These are phyloP conservation scores for Excoecaria cochinchinensis DNA, from an alignment of 345 rosid species.

Conservation along the genomic window DNA sequence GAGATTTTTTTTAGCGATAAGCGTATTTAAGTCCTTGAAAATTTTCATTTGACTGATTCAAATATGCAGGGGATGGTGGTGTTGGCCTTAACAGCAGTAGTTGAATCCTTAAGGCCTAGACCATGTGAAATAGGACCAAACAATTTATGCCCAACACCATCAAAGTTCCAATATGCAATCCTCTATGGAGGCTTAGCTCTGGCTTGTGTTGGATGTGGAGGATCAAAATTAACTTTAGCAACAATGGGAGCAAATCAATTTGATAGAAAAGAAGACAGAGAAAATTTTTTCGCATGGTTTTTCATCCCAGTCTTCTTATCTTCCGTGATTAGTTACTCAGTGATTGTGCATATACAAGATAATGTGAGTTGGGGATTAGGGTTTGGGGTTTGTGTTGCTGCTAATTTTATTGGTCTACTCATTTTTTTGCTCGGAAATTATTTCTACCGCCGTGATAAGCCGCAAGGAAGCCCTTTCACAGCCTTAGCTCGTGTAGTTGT, in stretches of 20 bases:
- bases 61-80: slow-evolving; percentile 39
- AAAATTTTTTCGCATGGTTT: slow-evolving; percentile 45
- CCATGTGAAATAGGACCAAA: slow-evolving; percentile 28
- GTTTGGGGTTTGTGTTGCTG: slow-evolving; percentile 32
- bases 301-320: slow-evolving; percentile 28
- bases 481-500: slow-evolving; percentile 40
- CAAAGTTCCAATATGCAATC: slow-evolving; percentile 37
- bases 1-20: too few species aligned
- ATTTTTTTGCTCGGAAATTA: slow-evolving; percentile 39
- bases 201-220: slow-evolving; percentile 32
- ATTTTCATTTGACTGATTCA: too few species aligned
- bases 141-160: slow-evolving; percentile 30
- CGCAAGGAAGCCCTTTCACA: slow-evolving; percentile 35
- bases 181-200: slow-evolving; percentile 43
- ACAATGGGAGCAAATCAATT: slow-evolving; percentile 52
- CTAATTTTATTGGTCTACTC: slow-evolving; percentile 32
- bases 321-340: slow-evolving; percentile 24
- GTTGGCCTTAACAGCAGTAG: slow-evolving; percentile 33
- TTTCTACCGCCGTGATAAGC: slow-evolving; percentile 20
- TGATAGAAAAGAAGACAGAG: slow-evolving; percentile 30
- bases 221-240: slow-evolving; percentile 37
- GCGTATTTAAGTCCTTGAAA: too few species aligned
- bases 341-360: slow-evolving; percentile 39
- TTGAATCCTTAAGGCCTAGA: slow-evolving; percentile 37
- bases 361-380: slow-evolving; percentile 53